Base-by-base conservation (phyloP, 441 rosid genomes). In the Jatropha multifida region DNA sequence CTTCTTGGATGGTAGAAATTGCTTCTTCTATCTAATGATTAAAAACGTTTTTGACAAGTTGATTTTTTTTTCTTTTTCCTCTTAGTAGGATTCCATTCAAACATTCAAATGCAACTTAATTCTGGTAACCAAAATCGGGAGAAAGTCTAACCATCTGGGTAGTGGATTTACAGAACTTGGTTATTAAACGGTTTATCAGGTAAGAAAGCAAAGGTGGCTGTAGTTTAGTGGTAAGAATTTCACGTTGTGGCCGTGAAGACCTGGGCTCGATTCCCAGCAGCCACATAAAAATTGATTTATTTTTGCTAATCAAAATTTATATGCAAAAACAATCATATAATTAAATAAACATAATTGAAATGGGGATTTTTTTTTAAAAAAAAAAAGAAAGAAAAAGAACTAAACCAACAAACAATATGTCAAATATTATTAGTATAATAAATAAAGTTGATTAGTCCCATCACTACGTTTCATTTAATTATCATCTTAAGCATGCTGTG, bases 241-340 rank as follows among this genome's bases (percentile, higher is more conserved):
- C 82, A 80, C 89, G 88, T 80, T 84, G 86, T 84, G 87, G 89
- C 89, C 86, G 83, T 83, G 84, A 85, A 83, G 86, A 85, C 86
- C 83, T 83, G 86, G 85, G 85, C 85, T 85, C 85, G 86, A 85
- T 80, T 83, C 84, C 85, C 88, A 80, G 85, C 77, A 73, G 77
- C 77, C 81, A 78, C 80, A 77, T 0, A 9, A 4, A 26, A 23
- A 23, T 0, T 23, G 0, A 23, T 63, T 32, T 10, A 3, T 17
- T 49, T 27, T 15, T 15, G 11, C 48, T 27, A 49, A 49, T 49
- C 13, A 49, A 49, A 49, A 13, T 49, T 9, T 49, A 2, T 32
- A 32, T 32, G 2, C 32, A 32, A 32, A 32, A 32, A 32, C 32
- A 32, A 32, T 32, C 32, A 32, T 32, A 32, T 32, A 32, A 32